Evolutionary conservation across 2,329 filamentous ascomycete genomes (phyloP).

Genomic region (Clathrospora elynae): DNA sequence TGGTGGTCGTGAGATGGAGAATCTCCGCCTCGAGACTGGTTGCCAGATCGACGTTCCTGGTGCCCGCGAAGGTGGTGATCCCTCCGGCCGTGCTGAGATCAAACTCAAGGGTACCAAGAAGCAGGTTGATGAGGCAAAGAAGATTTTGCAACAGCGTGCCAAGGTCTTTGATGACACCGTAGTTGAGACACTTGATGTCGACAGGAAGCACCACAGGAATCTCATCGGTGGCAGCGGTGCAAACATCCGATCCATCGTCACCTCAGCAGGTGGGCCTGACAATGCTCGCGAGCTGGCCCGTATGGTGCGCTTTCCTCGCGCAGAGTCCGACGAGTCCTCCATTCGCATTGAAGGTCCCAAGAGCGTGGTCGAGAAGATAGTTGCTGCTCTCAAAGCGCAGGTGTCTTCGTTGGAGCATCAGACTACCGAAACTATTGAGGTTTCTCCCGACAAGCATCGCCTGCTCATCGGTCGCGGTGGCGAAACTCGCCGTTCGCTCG

Average conservation of each 20-base stretch:
- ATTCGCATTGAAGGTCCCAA: conserved; percentile 89
- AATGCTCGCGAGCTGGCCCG: conserved; percentile 83
- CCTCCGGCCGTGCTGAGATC: conserved; percentile 77
- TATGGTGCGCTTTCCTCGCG: conserved; percentile 92
- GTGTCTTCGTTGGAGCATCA: conserved; percentile 85
- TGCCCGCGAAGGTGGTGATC: conserved; percentile 70
- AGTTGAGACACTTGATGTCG: conserved; percentile 81
- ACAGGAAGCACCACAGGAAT: conserved; percentile 88
- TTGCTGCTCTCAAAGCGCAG: conserved; percentile 78
- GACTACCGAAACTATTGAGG: conserved; percentile 75
- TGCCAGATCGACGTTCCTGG: conserved; percentile 92
- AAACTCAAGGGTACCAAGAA: conserved; percentile 90
- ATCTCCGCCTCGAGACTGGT: conserved; percentile 80
- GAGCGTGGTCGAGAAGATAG: conserved; percentile 85
- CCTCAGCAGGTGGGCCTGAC: conserved; percentile 85
- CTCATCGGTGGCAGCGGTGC: conserved; percentile 87
- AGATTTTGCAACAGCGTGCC: conserved; percentile 83
- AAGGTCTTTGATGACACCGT: conserved; percentile 90
- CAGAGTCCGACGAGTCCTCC: conserved; percentile 77
- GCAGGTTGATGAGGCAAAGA: conserved; percentile 89
- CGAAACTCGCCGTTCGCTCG: conserved; percentile 81
- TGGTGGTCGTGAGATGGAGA: conserved; percentile 87
- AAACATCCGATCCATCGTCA: conserved; percentile 83
- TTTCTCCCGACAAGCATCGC: conserved; percentile 88
- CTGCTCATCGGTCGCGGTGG: conserved; percentile 90